Evolutionary conservation across 192 early-diverging fungal genomes (phyloP).

Genomic region (Coemansia sp.): DNA sequence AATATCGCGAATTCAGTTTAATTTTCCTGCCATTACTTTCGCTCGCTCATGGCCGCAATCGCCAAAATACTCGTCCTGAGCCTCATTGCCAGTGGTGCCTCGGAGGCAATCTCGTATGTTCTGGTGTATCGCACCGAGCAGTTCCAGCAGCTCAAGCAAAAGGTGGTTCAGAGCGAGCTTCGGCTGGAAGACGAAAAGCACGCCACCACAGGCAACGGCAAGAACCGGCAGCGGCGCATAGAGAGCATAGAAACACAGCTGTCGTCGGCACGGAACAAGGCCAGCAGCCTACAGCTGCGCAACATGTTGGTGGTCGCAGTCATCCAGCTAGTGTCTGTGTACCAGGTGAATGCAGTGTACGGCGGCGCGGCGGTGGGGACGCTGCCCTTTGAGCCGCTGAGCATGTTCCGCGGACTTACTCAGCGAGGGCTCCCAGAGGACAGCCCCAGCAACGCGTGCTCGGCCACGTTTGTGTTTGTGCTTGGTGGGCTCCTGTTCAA

Average conservation of each 20-base stretch:
- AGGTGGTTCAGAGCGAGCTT: constrained; percentile 30
- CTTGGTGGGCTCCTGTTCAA: constrained; percentile 44
- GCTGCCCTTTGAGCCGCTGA: constrained; percentile 43
- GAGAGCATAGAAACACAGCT: constrained; percentile 42
- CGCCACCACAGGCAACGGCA: constrained; percentile 13
- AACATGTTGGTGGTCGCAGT: constrained; percentile 37
- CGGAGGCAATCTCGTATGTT: constrained; percentile 42
- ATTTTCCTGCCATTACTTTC: neutral
- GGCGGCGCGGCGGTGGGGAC: constrained; percentile 22
- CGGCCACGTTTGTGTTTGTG: constrained; percentile 50
- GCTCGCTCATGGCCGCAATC: constrained; percentile 24
- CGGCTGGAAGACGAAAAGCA: constrained; percentile 34
- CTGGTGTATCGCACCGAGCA: constrained; percentile 41
- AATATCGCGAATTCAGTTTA: too few species aligned
- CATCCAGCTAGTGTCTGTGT: constrained; percentile 37
- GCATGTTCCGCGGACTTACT: constrained; percentile 38
- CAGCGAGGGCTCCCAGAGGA: constrained; percentile 43
- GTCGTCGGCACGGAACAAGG: constrained; percentile 35
- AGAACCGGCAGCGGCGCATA: constrained; percentile 45
- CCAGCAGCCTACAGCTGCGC: constrained; percentile 38
- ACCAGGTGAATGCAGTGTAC: constrained; percentile 23
- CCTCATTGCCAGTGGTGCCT: constrained; percentile 26
- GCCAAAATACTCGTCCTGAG: constrained; percentile 24
- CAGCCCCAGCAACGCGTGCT: constrained; percentile 33
- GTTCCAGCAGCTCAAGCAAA: constrained; percentile 43